Evolutionary conservation across 495 filamentous ascomycete genomes (phyloP), one percentile per base, ranked within the genome.

Genomic region (Annulohypoxylon nitens): DNA sequence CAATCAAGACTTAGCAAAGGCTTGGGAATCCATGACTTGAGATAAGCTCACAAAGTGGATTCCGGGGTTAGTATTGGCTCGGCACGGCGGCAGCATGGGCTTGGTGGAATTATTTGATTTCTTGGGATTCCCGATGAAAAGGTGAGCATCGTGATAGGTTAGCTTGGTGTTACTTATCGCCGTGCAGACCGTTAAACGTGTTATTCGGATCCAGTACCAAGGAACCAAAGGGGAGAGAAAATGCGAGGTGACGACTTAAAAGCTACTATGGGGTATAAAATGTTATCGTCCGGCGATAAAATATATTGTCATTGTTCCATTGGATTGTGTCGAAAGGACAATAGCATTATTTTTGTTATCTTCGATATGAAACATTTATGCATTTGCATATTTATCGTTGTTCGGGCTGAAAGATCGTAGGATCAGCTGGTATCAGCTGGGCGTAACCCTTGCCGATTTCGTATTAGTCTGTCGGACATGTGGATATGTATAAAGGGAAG

Each of bases 31-130:
- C 23, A 14, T 33, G 39, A 48, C n/a, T 4, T 23, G 45, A 73
- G 70, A 73, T 73, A 73, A 69, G 65, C 36, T 23, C 10, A 9
- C 1, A 23, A 20, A 41, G 18, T 6, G 25, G 41, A 41, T 53
- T 34, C 33, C 11, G 33, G 55, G 23, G 14, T 43, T 60, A 23
- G 33, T 37, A 33, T 61, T 14, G 33, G 59, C 37, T 48, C 60
- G 26, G 60, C 20, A 43, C 43, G 14, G 11, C 33, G 41, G 70
- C 5, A 9, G 36, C 45, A n/a, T 50, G 8, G 37, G 37, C 25
- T 14, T 33, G 16, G 36, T 41, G 25, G 55, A 10, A 59, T 39
- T 59, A 25, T 34, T 23, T 9, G 16, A 59, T 59, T 45, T 43
- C 57, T 25, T 26, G 20, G 57, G 37, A 60, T 60, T 60, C 18